Evolutionary conservation across 495 filamentous ascomycete species (phyloP).

Genomic region (Lasiosphaeriaceae sp.): DNA sequence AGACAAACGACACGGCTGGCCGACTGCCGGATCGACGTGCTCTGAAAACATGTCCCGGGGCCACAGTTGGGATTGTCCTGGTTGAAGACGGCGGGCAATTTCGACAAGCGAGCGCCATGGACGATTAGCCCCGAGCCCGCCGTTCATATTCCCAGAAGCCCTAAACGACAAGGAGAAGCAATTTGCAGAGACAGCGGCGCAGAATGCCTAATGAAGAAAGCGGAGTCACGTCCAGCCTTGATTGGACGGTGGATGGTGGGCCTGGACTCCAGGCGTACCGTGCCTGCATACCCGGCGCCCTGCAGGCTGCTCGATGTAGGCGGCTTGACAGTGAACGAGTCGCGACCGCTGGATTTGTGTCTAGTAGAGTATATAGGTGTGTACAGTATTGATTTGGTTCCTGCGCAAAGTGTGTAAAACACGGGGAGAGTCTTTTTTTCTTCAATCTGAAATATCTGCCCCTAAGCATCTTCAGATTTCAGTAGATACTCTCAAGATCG

Average conservation of each 20-base stretch:
- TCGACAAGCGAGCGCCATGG: constrained; percentile 13
- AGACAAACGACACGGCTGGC: background rate
- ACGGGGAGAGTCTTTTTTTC: too few species aligned
- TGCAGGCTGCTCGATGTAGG: background rate
- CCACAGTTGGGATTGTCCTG: constrained; percentile 4
- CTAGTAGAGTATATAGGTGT: background rate
- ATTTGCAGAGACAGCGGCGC: background rate
- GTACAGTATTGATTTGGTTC: too few species aligned
- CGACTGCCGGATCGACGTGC: background rate
- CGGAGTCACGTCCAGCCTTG: background rate
- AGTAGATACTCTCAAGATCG: too few species aligned
- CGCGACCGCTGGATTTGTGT: background rate
- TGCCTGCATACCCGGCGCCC: background rate
- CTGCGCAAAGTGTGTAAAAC: too few species aligned
- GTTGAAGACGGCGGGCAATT: constrained; percentile 11
- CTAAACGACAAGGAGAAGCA: background rate
- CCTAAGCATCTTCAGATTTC: too few species aligned
- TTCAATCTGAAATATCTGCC: too few species aligned
- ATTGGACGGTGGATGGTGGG: background rate
- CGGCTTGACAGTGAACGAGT: background rate
- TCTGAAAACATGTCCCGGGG: background rate
- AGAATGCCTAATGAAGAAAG: background rate
- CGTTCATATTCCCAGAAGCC: background rate
- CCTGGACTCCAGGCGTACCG: background rate
- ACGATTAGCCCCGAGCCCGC: too few species aligned